Base-by-base conservation (phyloP, 208 protist species). In the Angomonas deanei region DNA sequence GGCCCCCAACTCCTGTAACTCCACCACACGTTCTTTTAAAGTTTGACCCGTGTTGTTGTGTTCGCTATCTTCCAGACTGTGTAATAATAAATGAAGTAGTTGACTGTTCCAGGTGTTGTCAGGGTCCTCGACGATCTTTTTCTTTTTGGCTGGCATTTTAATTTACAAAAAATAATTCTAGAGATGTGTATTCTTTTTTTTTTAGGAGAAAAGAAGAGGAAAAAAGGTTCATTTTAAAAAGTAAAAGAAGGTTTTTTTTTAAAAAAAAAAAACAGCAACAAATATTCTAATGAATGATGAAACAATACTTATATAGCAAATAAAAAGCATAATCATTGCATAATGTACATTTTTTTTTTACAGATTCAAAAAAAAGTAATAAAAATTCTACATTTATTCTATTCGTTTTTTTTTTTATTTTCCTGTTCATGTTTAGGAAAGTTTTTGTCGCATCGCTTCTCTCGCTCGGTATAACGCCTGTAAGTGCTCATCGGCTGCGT, bases 81-180 rank as follows among this genome's bases (percentile, higher is more conserved):
- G 36, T n/a, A 42, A 15, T 15, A 42, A 15, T n/a, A 42, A 80
- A 11, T 75, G 72, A 75, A 90, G 86, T 8, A 94, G 68, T 58
- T 92, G 82, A 48, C 76, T 54, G 47, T 89, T 91, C 84, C 84
- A 94, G 60, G 88, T 91, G 77, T 94, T 84, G 36, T 80, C 73
- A 1, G 84, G 81, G 64, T 92, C 88, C 46, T 94, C 88, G 21
- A 82, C 63, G 47, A 74, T 56, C 59, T 66, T 68, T 10, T 69
- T 66, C 55, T 58, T 64, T 48, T 76, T 84, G 6, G 69, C 64
- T 30, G 74, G 39, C 74, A 80, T 63, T 28, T 67, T 21, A 53
- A 42, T 38, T 21, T 46, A 26, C 39, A 1, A 34, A 2, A 6
- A 31, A 26, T 64, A 64, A 34, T 52, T 38, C 55, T 57, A 34